Evolutionary conservation across 176 grass and related monocot species (phyloP).

Genomic region (sorghum (Sorghum bicolor)): DNA sequence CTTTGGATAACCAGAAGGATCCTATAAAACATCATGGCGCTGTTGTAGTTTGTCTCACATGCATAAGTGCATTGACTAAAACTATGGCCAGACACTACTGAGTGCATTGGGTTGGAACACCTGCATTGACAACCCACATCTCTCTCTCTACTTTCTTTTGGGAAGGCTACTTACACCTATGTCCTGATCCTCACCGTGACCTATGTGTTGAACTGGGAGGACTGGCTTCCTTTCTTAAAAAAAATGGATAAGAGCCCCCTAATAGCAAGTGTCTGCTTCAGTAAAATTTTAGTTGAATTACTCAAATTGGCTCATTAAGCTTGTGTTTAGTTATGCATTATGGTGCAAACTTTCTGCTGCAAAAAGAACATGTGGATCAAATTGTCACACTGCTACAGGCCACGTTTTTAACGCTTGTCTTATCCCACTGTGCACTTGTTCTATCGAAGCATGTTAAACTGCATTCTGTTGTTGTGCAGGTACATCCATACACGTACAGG

Average conservation of each 20-base stretch:
- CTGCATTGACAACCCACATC: background rate
- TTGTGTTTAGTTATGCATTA: background rate
- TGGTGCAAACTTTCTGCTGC: background rate
- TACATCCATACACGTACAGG: constrained; percentile 93
- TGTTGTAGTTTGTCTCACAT: background rate
- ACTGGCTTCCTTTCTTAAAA: background rate
- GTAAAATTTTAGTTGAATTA: background rate
- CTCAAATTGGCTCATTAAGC: background rate
- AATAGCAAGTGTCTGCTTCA: background rate
- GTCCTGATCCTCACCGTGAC: background rate
- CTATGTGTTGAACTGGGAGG: background rate
- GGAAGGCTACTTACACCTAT: background rate
- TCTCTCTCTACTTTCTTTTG: background rate
- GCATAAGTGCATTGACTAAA: constrained; percentile 5
- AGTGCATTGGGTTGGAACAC: constrained; percentile 16
- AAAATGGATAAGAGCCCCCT: background rate
- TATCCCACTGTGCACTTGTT: background rate
- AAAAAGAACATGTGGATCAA: background rate
- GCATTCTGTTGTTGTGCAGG: constrained; percentile 41
- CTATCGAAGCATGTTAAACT: background rate
- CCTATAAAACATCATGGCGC: background rate
- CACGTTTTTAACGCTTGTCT: background rate
- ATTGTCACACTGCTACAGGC: background rate
- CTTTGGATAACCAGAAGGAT: background rate
- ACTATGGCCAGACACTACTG: background rate